Evolutionary conservation across 805 yeast genomes (phyloP).

Genomic region (Zygosaccharomyces bailii): DNA sequence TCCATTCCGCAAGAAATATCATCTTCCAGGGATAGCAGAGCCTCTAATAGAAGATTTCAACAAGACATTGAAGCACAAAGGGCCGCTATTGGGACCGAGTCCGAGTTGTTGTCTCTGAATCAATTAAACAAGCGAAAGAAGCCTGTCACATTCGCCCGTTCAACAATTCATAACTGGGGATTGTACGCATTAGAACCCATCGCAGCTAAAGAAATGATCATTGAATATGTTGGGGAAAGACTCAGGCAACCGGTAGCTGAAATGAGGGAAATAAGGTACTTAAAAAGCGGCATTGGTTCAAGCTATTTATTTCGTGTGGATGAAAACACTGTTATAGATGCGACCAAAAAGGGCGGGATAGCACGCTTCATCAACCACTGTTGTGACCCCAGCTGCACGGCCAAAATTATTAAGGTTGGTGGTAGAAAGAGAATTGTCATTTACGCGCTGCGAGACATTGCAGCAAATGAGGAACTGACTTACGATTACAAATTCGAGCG

Average conservation of each 20-base stretch:
- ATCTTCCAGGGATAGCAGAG: conserved; percentile 82
- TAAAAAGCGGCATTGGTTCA: conserved; percentile 91
- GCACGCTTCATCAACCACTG: conserved; percentile 97
- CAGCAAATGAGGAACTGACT: conserved; percentile 86
- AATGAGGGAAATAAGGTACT: conserved; percentile 78
- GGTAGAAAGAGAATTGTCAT: conserved; percentile 92
- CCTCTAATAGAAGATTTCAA: conserved; percentile 80
- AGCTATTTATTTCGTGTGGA: conserved; percentile 90
- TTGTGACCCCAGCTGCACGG: conserved; percentile 96
- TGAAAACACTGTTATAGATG: conserved; percentile 92
- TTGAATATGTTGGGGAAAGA: conserved; percentile 95
- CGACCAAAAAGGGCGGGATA: conserved; percentile 95
- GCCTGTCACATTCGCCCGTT: conserved; percentile 94
- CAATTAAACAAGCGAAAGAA: conserved; percentile 86
- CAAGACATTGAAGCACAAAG: conserved; percentile 84
- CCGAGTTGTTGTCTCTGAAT: conserved; percentile 77
- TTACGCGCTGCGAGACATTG: conserved; percentile 85
- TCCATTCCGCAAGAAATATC: conserved; percentile 40
- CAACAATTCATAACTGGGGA: conserved; percentile 99
- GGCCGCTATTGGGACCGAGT: conserved; percentile 73
- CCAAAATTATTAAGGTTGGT: conserved; percentile 91
- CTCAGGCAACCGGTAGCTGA: conserved; percentile 93
- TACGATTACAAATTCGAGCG: conserved; percentile 95
- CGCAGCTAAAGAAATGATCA: conserved; percentile 95
- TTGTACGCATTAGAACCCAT: conserved; percentile 92